Evolutionary conservation across 345 rosid species (phyloP).

Genomic region (Nephelium lappaceum): DNA sequence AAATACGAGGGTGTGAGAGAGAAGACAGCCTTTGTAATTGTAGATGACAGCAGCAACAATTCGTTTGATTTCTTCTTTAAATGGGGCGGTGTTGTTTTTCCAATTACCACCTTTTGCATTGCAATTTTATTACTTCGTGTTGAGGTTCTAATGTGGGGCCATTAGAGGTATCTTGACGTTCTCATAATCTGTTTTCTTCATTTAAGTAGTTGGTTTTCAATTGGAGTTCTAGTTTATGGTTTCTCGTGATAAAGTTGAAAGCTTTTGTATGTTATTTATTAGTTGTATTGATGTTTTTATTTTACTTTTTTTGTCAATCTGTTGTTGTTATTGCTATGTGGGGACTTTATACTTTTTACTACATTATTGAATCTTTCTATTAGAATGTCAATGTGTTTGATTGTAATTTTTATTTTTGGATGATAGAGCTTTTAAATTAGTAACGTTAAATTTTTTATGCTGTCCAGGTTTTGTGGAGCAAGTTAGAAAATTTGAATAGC

Average conservation of each 20-base stretch:
- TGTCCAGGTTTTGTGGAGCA: constrained; percentile 1
- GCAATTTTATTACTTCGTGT: not conserved
- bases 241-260: not conserved
- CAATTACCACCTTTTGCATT: not conserved
- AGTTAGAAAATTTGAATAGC: constrained; percentile 4
- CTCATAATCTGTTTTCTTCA: not conserved
- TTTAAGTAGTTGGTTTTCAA: not conserved
- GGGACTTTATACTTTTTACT: not conserved
- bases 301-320: not conserved
- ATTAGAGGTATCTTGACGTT: not conserved
- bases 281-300: not conserved
- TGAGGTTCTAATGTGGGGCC: not conserved
- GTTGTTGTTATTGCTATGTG: not conserved
- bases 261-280: not conserved
- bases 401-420: not conserved
- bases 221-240: not conserved
- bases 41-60: not conserved
- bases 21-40: no score
- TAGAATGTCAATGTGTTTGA: not conserved
- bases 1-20: not conserved
- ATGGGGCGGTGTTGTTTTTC: not conserved
- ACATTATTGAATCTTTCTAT: not conserved
- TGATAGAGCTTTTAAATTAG: not conserved
- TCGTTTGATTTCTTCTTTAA: not conserved
- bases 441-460: not conserved